Conservation (phyloP, 331 rosid genomes). For the Malus hybrid region DNA sequence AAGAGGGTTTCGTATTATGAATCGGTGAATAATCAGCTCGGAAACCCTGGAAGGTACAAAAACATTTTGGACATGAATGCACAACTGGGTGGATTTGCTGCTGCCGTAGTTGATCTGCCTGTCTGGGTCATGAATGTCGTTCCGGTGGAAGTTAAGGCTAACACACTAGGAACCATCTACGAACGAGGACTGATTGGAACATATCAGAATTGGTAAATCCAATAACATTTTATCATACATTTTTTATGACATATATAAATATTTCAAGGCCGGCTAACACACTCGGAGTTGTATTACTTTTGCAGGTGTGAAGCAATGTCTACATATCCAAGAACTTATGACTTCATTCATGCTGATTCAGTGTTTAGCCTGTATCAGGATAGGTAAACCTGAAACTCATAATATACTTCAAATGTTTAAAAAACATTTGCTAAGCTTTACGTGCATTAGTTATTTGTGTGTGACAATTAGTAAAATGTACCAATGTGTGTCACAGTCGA, state of each 20-base stretch:
- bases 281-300: neutral
- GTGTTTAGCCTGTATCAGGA: conserved; percentile 57
- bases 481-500: neutral
- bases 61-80: conserved; percentile 84
- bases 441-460: neutral
- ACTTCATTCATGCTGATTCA: conserved; percentile 75
- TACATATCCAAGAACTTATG: conserved; percentile 87
- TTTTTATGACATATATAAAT: too few relatives aligned
- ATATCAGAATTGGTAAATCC: conserved; percentile 64
- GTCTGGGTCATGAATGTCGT: conserved; percentile 94
- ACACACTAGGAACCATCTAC: conserved; percentile 69
- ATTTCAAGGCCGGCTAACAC: neutral
- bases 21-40: conserved; percentile 44
- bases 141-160: conserved; percentile 49
- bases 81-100: conserved; percentile 73
- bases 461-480: neutral
- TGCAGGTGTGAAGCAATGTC: conserved; percentile 95
- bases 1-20: conserved; percentile 57
- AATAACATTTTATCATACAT: neutral
- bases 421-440: neutral
- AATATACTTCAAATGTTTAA: too few relatives aligned
- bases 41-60: conserved; percentile 57
- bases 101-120: conserved; percentile 49
- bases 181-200: conserved; percentile 79
- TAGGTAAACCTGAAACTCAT: conserved; percentile 28